Evolutionary conservation across 1,284 basidiomycete genomes (phyloP).

Genomic region (Meira nashicola): DNA sequence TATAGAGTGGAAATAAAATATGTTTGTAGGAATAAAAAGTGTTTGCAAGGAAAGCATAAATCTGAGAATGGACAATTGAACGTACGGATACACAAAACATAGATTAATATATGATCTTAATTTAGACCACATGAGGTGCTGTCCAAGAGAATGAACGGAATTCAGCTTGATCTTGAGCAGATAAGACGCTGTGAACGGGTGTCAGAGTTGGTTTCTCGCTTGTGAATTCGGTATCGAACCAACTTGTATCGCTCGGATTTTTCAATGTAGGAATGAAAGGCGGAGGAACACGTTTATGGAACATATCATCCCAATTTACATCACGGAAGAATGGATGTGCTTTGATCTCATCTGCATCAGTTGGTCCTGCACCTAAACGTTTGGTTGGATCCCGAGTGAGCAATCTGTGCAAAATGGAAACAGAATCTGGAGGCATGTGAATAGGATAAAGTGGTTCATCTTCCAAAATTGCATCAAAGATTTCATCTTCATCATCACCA

Average conservation of each 20-base stretch:
- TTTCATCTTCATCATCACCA: constrained; percentile 98
- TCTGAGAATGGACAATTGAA: too few species aligned
- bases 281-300: constrained; percentile 91
- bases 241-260: constrained; percentile 59
- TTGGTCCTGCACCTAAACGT: constrained; percentile 87
- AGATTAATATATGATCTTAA: too few species aligned
- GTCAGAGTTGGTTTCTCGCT: constrained; percentile 93
- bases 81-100: too few species aligned
- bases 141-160: constrained; percentile 45
- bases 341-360: constrained; percentile 96
- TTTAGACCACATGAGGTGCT: constrained; percentile 8
- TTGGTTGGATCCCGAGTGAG: constrained; percentile 87
- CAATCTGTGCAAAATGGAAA: constrained; percentile 82
- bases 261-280: constrained; percentile 94
- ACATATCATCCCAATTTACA: constrained; percentile 89
- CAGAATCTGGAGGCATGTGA: constrained; percentile 98
- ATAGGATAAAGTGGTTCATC: constrained; percentile 98
- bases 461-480: constrained; percentile 97
- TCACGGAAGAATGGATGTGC: constrained; percentile 97
- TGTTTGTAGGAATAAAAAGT: neutral
- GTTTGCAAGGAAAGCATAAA: too few species aligned
- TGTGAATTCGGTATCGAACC: constrained; percentile 97
- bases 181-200: constrained; percentile 90
- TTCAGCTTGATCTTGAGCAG: constrained; percentile 76
- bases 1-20: neutral